Evolutionary conservation across 495 filamentous ascomycete species (phyloP), one percentile per base, ranked within the genome.

Genomic region (Filosporella fistucella): DNA sequence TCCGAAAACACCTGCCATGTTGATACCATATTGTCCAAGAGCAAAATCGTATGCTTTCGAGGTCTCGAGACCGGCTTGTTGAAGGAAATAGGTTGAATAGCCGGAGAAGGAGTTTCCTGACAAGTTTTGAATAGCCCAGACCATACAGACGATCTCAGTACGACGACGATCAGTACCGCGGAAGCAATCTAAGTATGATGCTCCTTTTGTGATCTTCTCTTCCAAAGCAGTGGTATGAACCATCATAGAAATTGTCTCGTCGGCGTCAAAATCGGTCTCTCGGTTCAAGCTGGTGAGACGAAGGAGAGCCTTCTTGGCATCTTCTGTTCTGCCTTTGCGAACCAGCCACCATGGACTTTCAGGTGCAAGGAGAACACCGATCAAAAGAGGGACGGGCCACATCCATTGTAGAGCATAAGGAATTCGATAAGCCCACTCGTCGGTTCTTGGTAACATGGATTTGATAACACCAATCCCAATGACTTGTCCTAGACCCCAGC

Each of bases 181-280:
- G 71, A 90, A 90, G 64, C 86, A 86, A 55, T 90, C 86, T 44
- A 73, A 53, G 54, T 86, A 88, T 40, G 70, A 79, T n/a, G 84
- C 77, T n/a, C 83, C 80, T 23, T 65, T 66, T 17, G 81, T 85
- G 46, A 82, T 81, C 64, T 82, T 82, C 47, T 81, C 69, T 58
- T 91, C 87, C 10, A 90, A 65, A 1, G 82, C 83, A 9, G 82
- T 85, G 7, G 86, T 89, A 55, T 88, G 86, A 22, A 86, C 81
- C 84, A 91, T 91, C 86, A 91, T 89, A 37, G 85, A 74, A 30
- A 93, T 70, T 0, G 84, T 88, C 63, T 93, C 85, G 52, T 87
- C 80, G 2, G 81, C 68, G 51, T 91, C 74, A 51, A 90, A 86
- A 20, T 82, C 70, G 0, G 72, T 72, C 33, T 86, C 76, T 55